Evolutionary conservation across 1,139 yeast species (phyloP).

Genomic region (Arxiozyma heterogenica): DNA sequence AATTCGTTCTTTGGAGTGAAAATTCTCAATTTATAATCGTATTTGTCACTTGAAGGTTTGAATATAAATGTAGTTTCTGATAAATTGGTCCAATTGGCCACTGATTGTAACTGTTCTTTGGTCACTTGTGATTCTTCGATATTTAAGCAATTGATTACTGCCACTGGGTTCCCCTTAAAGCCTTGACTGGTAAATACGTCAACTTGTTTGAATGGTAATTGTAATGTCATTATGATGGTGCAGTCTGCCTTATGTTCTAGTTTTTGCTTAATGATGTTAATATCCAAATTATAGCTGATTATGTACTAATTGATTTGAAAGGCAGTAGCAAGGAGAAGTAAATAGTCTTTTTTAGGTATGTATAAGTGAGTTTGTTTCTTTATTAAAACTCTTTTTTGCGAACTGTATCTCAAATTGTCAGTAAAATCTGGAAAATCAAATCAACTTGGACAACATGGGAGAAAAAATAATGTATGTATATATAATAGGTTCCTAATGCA

Average conservation of each 20-base stretch:
- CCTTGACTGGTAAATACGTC: conserved; percentile 41
- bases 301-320: not conserved
- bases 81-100: conserved; percentile 49
- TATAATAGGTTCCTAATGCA: not conserved
- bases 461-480: not conserved
- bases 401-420: not conserved
- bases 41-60: conserved; percentile 32
- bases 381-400: not conserved
- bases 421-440: not conserved
- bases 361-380: not conserved
- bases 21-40: conserved; percentile 42
- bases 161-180: conserved; percentile 48
- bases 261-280: conserved; percentile 1
- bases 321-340: not conserved
- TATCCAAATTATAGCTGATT: too few relatives aligned
- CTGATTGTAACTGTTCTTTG: conserved; percentile 35
- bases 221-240: conserved; percentile 6
- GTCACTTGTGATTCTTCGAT: conserved; percentile 19
- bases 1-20: conserved; percentile 40
- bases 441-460: not conserved
- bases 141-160: conserved; percentile 33
- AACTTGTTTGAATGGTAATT: conserved; percentile 37
- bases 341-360: not conserved
- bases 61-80: conserved; percentile 47
- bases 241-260: too few relatives aligned